phyloP scores from a whole-genome alignment of 352 stramenopile species.

The Peronospora belbahrii region DNA sequence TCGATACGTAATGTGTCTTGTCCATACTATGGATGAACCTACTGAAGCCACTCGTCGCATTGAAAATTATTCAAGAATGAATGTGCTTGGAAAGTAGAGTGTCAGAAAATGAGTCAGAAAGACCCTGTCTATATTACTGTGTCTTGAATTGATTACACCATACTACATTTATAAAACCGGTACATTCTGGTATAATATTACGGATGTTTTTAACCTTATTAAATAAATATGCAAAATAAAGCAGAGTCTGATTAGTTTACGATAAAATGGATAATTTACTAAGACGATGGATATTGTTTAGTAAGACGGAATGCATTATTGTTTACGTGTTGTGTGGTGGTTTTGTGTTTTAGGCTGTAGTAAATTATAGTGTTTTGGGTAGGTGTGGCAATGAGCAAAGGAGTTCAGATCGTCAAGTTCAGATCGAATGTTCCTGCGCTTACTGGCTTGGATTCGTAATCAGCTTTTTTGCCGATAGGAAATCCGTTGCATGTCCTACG shows the following conservation, averaged over 20 bases:
- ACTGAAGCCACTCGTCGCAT: constrained; percentile 1
- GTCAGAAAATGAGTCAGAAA: no score
- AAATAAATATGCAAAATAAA: no score
- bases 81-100: no score
- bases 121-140: no score
- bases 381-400: constrained; percentile 11
- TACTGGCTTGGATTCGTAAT: constrained; percentile 10
- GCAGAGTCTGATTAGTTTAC: no score
- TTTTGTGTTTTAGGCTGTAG: neutral
- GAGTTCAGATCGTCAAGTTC: neutral
- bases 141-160: no score
- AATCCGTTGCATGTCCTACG: neutral
- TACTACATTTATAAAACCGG: no score
- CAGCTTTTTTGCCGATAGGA: constrained; percentile 15
- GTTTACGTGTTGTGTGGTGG: neutral
- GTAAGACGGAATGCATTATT: no score
- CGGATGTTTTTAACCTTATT: no score
- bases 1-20: neutral
- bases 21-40: neutral
- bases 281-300: no score
- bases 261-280: no score
- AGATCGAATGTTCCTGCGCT: constrained; percentile 1
- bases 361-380: constrained; percentile 2
- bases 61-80: neutral
- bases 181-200: no score